Evolutionary conservation across 768 basidiomycete species (phyloP).

Genomic region (Exsudoporus frostii): DNA sequence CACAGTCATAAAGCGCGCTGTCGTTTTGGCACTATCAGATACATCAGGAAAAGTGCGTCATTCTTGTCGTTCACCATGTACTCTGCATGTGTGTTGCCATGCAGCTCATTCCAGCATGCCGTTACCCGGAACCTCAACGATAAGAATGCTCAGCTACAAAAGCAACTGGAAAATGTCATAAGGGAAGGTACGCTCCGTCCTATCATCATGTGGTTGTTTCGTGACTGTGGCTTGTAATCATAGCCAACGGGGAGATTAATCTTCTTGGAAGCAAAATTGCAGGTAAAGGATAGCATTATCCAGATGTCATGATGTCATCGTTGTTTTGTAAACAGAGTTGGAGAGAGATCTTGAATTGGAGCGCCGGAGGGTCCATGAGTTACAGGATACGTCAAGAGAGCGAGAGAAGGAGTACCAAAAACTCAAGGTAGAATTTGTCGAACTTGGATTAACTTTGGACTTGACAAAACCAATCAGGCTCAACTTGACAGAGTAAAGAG

Average conservation of each 20-base stretch:
- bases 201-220: not conserved
- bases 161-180: conserved; percentile 81
- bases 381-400: conserved; percentile 72
- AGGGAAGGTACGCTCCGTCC: conserved; percentile 59
- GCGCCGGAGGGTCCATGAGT: conserved; percentile 65
- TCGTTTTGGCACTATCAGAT: conserved; percentile 92
- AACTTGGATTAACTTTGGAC: not conserved
- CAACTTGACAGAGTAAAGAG: conserved; percentile 84
- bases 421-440: conserved; percentile 53
- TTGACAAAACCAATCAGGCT: conserved; percentile 37
- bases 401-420: conserved; percentile 87
- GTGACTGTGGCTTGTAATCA: not conserved
- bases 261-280: conserved; percentile 66
- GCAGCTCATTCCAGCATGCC: conserved; percentile 73
- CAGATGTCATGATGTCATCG: not conserved
- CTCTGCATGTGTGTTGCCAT: conserved; percentile 1
- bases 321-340: conserved; percentile 46
- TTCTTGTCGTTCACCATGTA: not conserved
- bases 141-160: conserved; percentile 77
- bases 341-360: conserved; percentile 81
- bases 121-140: conserved; percentile 78
- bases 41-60: conserved; percentile 72
- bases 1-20: conserved; percentile 51
- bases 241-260: conserved; percentile 76
- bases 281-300: conserved; percentile 37